Percentiles rank a stretch among this genome's conserved stretches.
These are phyloP conservation scores for Jamesozyma rosinii DNA, from an alignment of 805 yeast species.

Conservation along the genomic window DNA sequence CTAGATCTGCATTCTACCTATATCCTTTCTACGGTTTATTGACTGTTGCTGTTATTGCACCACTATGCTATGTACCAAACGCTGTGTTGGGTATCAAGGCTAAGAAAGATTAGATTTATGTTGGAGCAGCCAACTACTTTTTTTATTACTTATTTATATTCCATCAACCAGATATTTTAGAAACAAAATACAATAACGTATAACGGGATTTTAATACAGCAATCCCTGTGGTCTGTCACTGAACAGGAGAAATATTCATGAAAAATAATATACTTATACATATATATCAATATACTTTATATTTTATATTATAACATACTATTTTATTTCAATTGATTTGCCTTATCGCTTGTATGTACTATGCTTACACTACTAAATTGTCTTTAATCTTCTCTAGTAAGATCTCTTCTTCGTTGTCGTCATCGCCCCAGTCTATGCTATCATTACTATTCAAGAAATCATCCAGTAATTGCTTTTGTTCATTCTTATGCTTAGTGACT, in stretches of 20 bases:
- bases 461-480: slow-evolving; percentile 22
- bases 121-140: not conserved
- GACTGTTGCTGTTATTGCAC: slow-evolving; percentile 54
- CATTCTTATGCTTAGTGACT: slow-evolving; percentile 18
- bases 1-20: slow-evolving; percentile 60
- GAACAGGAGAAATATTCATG: not conserved
- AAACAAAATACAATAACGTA: not conserved
- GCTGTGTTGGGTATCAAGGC: slow-evolving; percentile 64
- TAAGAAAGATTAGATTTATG: slow-evolving; percentile 9
- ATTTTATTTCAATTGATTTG: not conserved
- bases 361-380: slow-evolving; percentile 7
- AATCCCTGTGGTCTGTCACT: not conserved
- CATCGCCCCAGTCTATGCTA: slow-evolving; percentile 25
- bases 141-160: not conserved
- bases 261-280: not conserved
- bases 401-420: slow-evolving; percentile 20
- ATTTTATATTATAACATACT: too few species aligned
- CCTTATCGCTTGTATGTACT: not conserved
- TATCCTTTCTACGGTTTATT: slow-evolving; percentile 75
- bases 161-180: not conserved
- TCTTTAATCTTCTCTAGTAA: slow-evolving; percentile 14
- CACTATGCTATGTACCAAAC: slow-evolving; percentile 63
- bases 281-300: not conserved
- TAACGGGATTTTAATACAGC: not conserved
- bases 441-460: slow-evolving; percentile 24